Evolutionary conservation across 1,284 basidiomycete genomes (phyloP).

Genomic region (Boletellus deceptivus): DNA sequence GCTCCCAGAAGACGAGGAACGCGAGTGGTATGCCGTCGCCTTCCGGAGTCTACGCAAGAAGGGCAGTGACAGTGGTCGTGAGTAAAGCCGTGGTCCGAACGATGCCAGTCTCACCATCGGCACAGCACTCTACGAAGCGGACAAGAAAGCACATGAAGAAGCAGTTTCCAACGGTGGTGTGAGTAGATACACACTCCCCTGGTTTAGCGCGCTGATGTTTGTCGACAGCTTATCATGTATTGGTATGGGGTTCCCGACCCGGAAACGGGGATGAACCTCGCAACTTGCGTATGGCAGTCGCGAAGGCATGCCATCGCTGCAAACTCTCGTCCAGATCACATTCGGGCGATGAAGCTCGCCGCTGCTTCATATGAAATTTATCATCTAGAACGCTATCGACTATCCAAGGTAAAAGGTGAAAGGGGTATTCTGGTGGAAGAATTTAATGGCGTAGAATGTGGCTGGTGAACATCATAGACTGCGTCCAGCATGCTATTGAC

Average conservation of each 20-base stretch:
- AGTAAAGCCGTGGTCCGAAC: constrained; percentile 31
- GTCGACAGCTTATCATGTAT: constrained; percentile 67
- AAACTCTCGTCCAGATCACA: constrained; percentile 76
- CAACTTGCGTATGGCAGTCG: constrained; percentile 95
- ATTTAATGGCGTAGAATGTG: constrained; percentile 68
- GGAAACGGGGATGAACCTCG: constrained; percentile 77
- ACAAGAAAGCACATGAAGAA: constrained; percentile 85
- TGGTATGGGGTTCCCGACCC: constrained; percentile 89
- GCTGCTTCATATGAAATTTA: constrained; percentile 78
- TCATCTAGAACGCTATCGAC: constrained; percentile 69
- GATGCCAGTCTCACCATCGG: constrained; percentile 10
- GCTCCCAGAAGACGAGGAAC: constrained; percentile 64
- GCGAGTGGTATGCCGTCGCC: constrained; percentile 89
- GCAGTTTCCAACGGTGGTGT: constrained; percentile 84
- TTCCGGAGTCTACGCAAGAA: constrained; percentile 79
- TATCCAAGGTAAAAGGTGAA: constrained; percentile 64
- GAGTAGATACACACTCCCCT: constrained; percentile 23
- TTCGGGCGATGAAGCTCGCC: constrained; percentile 79
- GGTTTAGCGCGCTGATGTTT: constrained; percentile 2
- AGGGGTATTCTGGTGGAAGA: constrained; percentile 52
- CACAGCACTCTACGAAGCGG: constrained; percentile 80
- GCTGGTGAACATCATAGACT: constrained; percentile 48
- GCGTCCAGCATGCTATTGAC: not conserved
- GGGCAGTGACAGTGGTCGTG: constrained; percentile 67
- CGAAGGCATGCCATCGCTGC: constrained; percentile 79